Base-by-base conservation (phyloP, 352 stramenopile species). In the Aphanomyces euteiches region DNA sequence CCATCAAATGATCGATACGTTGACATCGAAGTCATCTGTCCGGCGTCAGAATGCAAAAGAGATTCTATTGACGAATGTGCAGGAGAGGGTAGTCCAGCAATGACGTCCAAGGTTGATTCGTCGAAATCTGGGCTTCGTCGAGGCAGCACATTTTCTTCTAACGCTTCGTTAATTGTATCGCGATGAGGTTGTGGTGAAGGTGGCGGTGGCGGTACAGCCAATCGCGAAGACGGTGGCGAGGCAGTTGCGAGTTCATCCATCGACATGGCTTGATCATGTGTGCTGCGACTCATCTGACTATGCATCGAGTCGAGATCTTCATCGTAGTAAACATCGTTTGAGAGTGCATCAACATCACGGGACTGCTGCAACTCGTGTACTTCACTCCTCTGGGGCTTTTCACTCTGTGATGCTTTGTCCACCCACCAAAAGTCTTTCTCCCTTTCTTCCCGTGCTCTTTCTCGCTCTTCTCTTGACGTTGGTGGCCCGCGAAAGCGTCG, bases 401-500 rank as follows among this genome's bases (percentile, higher is more conserved):
- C 38, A 12, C 1, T n/a, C 17, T 19, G 7, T 10, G 57, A 19
- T 47, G 17, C 59, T 40, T 61, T 45, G 6, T 69, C 47, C 5
- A 38, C 41, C 63, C 63, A 69, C 63, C 63, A 69, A 28, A 69
- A 69, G 47, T 64, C 37, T 61, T 36, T 43, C 17, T 10, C 36
- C 45, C 5, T 61, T 8, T 61, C 34, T 69, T 64, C n/a, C 3
- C 63, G 63, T 13, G 28, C 40, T 61, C 63, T 58, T 28, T 28
- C 28, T 28, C 28, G 28, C 50, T 69, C 63, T 61, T 69, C 19
- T 64, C 63, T 17, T 17, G 63, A 69, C 47, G 63, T 69, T 28
- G 63, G 40, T n/a, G 63, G 63, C 12, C 63, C 63, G 37, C 63
- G 63, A 47, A 69, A 69, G 41, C 63, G 63, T 15, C 47, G 36